Evolutionary conservation across 2,329 filamentous ascomycete genomes (phyloP).

Genomic region (Alternaria hordeiaustralica): DNA sequence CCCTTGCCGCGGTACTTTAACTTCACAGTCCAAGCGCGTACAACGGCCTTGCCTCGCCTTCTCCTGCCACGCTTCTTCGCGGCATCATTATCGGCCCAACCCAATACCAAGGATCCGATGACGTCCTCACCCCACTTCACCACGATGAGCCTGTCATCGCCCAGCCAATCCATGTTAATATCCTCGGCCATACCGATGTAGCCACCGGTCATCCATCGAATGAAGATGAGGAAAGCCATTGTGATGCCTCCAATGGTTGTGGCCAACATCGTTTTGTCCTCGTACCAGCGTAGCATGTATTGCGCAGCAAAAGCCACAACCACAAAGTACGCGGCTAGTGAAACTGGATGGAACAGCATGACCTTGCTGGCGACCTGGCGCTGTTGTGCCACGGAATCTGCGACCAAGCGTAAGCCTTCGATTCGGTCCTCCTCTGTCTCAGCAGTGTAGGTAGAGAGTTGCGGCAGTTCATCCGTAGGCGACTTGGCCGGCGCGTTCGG

Average conservation of each 20-base stretch:
- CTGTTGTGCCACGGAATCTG: conserved; percentile 84
- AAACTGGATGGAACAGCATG: conserved; percentile 54
- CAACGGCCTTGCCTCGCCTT: conserved; percentile 70
- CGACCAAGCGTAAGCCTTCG: conserved; percentile 73
- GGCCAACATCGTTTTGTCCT: conserved; percentile 63
- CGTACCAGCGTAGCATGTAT: conserved; percentile 47
- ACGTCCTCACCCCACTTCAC: conserved; percentile 72
- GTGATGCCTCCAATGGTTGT: conserved; percentile 67
- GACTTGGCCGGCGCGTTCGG: conserved; percentile 28
- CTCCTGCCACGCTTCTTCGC: conserved; percentile 54
- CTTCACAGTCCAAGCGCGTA: conserved; percentile 83
- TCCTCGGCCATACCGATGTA: conserved; percentile 70
- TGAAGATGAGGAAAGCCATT: conserved; percentile 67
- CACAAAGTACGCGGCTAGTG: conserved; percentile 49
- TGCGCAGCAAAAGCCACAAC: conserved; percentile 50
- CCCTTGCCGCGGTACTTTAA: conserved; percentile 73
- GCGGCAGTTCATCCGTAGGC: conserved; percentile 52
- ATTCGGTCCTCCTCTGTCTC: conserved; percentile 65
- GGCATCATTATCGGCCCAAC: conserved; percentile 62
- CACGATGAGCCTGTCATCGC: conserved; percentile 60
- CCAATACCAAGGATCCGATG: conserved; percentile 74
- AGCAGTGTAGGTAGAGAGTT: conserved; percentile 66
- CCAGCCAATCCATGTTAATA: conserved; percentile 68
- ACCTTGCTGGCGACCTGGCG: conserved; percentile 69
- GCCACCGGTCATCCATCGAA: conserved; percentile 65